Conservation (phyloP, 257 asterid genomes). For the Solanum chmielewskii region DNA sequence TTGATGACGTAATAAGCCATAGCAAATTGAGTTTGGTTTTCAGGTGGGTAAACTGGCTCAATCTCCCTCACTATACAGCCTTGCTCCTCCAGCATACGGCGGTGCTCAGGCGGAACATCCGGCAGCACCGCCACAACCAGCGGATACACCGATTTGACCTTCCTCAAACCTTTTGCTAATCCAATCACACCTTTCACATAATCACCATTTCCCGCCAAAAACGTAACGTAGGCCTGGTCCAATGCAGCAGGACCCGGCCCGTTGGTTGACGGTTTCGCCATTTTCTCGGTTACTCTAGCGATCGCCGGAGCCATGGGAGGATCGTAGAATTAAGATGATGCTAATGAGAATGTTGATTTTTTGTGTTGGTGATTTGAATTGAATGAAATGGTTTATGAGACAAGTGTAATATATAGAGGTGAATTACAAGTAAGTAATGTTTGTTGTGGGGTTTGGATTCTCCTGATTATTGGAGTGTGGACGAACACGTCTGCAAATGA, state of each 20-base stretch:
- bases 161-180: conserved; percentile 34
- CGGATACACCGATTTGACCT: conserved; percentile 27
- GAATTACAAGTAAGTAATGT: background rate
- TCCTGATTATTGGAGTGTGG: background rate
- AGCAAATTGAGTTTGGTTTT: conserved; percentile 32
- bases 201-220: conserved; percentile 37
- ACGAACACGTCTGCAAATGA: background rate
- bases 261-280: background rate
- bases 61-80: conserved; percentile 39
- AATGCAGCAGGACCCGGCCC: background rate
- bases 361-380: background rate
- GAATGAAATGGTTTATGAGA: background rate
- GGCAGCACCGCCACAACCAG: conserved; percentile 41
- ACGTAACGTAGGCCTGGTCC: conserved; percentile 12
- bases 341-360: background rate
- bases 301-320: background rate
- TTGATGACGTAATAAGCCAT: conserved; percentile 44
- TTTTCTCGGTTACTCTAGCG: background rate
- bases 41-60: conserved; percentile 34
- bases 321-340: background rate
- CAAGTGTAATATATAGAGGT: background rate
- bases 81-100: conserved; percentile 25
- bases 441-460: background rate
- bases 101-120: conserved; percentile 39
- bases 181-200: conserved; percentile 8